A percentile compares a stretch with the other conserved stretches of the same genome.
Evolutionary conservation across 108 stramenopile species (phyloP).

Genomic region (Phaeodactylum tricornutum): DNA sequence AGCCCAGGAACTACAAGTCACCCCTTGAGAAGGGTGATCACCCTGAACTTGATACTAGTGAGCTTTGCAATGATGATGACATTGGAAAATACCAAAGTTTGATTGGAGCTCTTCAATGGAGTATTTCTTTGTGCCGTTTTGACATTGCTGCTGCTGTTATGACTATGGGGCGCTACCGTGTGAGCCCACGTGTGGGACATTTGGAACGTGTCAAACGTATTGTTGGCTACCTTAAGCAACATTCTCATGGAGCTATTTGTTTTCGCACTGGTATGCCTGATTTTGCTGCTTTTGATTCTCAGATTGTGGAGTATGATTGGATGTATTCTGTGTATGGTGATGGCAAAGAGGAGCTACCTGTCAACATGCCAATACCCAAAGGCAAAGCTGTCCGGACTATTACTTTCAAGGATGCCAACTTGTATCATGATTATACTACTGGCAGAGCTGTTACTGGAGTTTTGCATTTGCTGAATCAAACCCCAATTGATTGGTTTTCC

Average conservation of each 20-base stretch:
- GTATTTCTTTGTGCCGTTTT: conserved; percentile 11
- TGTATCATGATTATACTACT: conserved; percentile 8
- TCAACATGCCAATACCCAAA: conserved; percentile 6
- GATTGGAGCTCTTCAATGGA: conserved; percentile 19
- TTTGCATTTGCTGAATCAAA: conserved; percentile 11
- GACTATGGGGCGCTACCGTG: conserved; percentile 16
- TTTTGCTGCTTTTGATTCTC: neutral
- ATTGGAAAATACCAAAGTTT: conserved; percentile 10
- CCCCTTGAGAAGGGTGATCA: conserved; percentile 14
- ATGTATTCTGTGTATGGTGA: conserved; percentile 6
- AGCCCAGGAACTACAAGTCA: conserved; percentile 10
- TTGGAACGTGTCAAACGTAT: conserved; percentile 15
- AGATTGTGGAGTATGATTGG: conserved; percentile 5
- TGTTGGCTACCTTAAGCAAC: conserved; percentile 16
- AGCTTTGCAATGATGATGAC: neutral
- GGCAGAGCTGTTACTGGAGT: conserved; percentile 10
- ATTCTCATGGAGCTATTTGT: conserved; percentile 7
- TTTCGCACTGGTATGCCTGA: conserved; percentile 1
- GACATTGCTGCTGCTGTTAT: conserved; percentile 18
- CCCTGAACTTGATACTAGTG: conserved; percentile 13
- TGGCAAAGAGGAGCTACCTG: conserved; percentile 6
- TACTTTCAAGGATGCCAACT: conserved; percentile 13
- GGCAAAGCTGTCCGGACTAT: conserved; percentile 6
- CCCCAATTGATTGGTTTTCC: conserved; percentile 10
- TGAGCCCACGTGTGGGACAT: conserved; percentile 20